phyloP scores from a whole-genome alignment of 2,329 filamentous ascomycete genomes.

The Amauroascus niger region DNA sequence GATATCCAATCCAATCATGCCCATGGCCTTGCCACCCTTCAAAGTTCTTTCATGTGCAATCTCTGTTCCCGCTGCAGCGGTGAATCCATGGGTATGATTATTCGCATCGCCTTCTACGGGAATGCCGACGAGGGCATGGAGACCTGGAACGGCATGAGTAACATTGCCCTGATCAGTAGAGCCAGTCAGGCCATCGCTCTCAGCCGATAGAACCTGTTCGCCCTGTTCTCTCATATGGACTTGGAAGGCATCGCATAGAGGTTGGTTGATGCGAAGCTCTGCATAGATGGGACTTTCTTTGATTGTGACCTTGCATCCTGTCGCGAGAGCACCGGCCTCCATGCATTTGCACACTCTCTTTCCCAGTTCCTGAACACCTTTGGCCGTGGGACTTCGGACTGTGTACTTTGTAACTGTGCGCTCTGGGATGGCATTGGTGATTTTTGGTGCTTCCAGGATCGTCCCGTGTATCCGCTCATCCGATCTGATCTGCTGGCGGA shows the following conservation, averaged over 20 bases:
- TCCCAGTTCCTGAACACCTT: constrained; percentile 24
- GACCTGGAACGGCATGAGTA: constrained; percentile 35
- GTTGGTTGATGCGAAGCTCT: constrained; percentile 7
- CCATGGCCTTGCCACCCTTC: constrained; percentile 13
- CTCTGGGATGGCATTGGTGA: constrained; percentile 47
- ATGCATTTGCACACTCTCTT: constrained; percentile 14
- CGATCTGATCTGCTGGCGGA: constrained; percentile 47
- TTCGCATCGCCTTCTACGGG: constrained; percentile 25
- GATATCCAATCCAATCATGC: constrained; percentile 10
- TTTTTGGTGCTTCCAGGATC: constrained; percentile 42
- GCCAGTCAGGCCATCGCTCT: background rate
- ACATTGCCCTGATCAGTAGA: constrained; percentile 13
- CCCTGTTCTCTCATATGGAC: background rate
- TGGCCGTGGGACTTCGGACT: constrained; percentile 31
- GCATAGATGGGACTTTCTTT: constrained; percentile 9
- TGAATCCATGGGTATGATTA: constrained; percentile 9
- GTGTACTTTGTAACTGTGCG: constrained; percentile 34
- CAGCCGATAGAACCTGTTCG: background rate
- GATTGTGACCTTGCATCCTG: constrained; percentile 7
- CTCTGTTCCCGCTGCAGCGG: constrained; percentile 9
- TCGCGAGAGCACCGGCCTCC: constrained; percentile 12
- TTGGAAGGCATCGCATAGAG: constrained; percentile 7
- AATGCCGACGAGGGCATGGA: constrained; percentile 40
- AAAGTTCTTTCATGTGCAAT: constrained; percentile 5
- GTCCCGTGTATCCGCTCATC: constrained; percentile 43